Conservation (phyloP, 2,329 filamentous ascomycete genomes). For the Lizonia empirigonia region DNA sequence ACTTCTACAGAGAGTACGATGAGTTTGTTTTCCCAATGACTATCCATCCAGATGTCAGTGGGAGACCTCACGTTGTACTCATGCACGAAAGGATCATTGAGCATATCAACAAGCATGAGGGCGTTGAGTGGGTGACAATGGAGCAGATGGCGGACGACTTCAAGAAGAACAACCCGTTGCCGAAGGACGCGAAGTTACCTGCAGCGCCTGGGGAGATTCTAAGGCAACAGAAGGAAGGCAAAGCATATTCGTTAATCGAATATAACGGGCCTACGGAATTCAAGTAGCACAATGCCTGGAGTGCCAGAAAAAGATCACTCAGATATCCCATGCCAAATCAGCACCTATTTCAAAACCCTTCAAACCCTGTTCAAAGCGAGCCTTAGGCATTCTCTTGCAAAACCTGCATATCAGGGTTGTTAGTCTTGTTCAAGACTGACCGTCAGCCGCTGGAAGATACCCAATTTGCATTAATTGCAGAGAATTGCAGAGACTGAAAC, state of each 20-base stretch:
- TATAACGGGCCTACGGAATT: conserved; percentile 26
- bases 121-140: conserved; percentile 71
- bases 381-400: background rate
- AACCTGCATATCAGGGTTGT: too few species aligned
- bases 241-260: conserved; percentile 32
- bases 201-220: conserved; percentile 59
- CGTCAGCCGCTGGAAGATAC: too few species aligned
- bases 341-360: background rate
- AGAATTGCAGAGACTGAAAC: background rate
- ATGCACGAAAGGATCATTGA: conserved; percentile 77
- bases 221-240: conserved; percentile 47
- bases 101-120: conserved; percentile 66
- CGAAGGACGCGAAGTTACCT: conserved; percentile 65
- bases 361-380: background rate
- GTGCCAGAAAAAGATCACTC: background rate
- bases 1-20: conserved; percentile 77
- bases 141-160: conserved; percentile 74
- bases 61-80: conserved; percentile 71
- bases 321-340: background rate
- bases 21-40: conserved; percentile 79
- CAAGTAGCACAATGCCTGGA: background rate
- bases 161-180: conserved; percentile 66
- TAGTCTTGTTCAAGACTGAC: too few species aligned
- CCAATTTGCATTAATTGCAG: background rate
- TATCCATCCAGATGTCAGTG: conserved; percentile 70